These are phyloP conservation scores for Sisymbrium altissimum DNA, from an alignment of 345 rosid genomes.

Conservation along the genomic window DNA sequence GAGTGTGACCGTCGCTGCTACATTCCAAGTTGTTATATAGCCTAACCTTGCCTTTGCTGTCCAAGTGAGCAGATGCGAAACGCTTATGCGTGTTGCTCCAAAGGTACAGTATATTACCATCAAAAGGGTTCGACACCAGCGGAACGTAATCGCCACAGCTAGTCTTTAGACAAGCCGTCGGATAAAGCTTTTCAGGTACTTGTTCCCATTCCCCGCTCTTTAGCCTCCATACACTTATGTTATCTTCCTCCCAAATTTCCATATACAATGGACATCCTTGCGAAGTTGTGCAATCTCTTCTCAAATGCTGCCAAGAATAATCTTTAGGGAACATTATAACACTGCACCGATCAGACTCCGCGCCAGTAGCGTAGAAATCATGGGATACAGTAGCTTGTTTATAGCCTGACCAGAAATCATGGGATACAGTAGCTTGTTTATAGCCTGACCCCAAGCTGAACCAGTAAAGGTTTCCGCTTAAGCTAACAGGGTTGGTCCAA, in stretches of 20 bases:
- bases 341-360: neutral
- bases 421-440: neutral
- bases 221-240: conserved; percentile 12
- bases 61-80: neutral
- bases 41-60: no score
- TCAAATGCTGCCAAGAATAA: no score
- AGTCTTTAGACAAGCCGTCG: no score
- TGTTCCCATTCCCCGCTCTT: neutral
- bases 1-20: no score
- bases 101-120: neutral
- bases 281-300: neutral
- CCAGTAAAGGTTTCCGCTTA: neutral
- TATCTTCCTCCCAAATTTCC: neutral
- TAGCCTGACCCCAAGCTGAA: no score
- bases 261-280: neutral
- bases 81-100: neutral
- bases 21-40: no score
- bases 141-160: neutral
- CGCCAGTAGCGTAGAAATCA: neutral
- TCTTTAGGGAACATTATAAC: neutral
- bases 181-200: neutral
- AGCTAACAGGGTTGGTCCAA: neutral
- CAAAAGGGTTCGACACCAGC: neutral
- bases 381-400: neutral
- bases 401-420: neutral